A percentile compares a stretch with the other conserved stretches of the same genome.
Evolutionary conservation across 192 early-diverging fungal genomes (phyloP).

Genomic region (Rhizoclosmatium sp.): DNA sequence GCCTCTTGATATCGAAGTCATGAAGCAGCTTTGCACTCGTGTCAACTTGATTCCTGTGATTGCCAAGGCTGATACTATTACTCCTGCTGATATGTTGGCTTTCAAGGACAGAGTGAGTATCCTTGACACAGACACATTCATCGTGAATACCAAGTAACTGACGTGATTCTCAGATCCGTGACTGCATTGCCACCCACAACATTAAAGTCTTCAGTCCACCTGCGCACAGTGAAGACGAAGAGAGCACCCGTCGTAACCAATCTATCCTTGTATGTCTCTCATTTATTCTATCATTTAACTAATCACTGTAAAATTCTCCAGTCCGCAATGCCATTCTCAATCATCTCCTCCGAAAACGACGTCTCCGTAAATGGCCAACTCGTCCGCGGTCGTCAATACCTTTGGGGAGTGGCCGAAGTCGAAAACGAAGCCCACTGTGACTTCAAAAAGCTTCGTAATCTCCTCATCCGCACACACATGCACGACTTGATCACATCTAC

Average conservation of each 20-base stretch:
- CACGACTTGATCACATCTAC: slow-evolving; percentile 92
- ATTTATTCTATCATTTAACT: slow-evolving; percentile 20
- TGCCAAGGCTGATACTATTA: slow-evolving; percentile 98
- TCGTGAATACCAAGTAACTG: not conserved
- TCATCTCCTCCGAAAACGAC: slow-evolving; percentile 91
- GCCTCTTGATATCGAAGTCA: slow-evolving; percentile 95
- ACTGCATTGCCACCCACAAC: slow-evolving; percentile 89
- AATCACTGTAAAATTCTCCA: slow-evolving; percentile 27
- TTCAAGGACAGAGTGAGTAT: slow-evolving; percentile 92
- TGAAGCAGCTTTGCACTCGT: slow-evolving; percentile 95
- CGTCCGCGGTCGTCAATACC: slow-evolving; percentile 96
- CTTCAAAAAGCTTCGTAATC: slow-evolving; percentile 95
- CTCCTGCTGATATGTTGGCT: slow-evolving; percentile 84
- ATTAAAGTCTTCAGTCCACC: slow-evolving; percentile 93
- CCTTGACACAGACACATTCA: not conserved
- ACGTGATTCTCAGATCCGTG: slow-evolving; percentile 68
- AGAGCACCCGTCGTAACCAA: slow-evolving; percentile 74
- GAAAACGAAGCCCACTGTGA: slow-evolving; percentile 99
- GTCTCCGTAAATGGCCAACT: slow-evolving; percentile 85
- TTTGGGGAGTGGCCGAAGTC: slow-evolving; percentile 98
- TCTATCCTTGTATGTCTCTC: slow-evolving; percentile 71
- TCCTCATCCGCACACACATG: slow-evolving; percentile 98
- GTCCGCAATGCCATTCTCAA: slow-evolving; percentile 93
- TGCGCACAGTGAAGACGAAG: slow-evolving; percentile 86
- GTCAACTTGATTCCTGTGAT: slow-evolving; percentile 98